phyloP scores from a whole-genome alignment of 2,329 filamentous ascomycete genomes.

The Endoconidiophora polonica region DNA sequence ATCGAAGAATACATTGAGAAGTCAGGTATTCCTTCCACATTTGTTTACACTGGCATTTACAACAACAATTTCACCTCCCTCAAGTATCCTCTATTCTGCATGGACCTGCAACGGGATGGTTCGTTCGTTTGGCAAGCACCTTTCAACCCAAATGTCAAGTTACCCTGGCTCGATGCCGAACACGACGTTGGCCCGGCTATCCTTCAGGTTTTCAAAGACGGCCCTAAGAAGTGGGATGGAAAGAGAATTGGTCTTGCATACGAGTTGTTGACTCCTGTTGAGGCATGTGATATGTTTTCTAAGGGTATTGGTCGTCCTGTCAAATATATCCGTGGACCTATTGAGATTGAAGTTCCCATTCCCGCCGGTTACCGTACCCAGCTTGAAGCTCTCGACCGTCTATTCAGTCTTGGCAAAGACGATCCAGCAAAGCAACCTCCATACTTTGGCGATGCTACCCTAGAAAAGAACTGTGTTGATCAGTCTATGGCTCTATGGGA shows the following conservation, averaged over 20 bases:
- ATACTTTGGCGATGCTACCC: conserved; percentile 41
- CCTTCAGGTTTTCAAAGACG: conserved; percentile 89
- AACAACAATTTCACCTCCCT: conserved; percentile 98
- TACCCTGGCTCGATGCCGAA: conserved; percentile 93
- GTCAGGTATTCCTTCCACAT: conserved; percentile 70
- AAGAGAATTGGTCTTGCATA: conserved; percentile 74
- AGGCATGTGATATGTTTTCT: conserved; percentile 69
- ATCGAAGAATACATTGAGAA: conserved; percentile 83
- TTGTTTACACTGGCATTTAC: conserved; percentile 93
- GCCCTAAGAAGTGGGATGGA: conserved; percentile 65
- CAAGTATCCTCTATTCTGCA: conserved; percentile 84
- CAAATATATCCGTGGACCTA: conserved; percentile 58
- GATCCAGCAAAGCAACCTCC: conserved; percentile 42
- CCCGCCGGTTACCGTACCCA: conserved; percentile 81
- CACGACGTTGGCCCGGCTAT: conserved; percentile 89
- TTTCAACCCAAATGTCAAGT: conserved; percentile 72
- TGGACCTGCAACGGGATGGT: conserved; percentile 71
- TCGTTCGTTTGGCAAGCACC: conserved; percentile 88
- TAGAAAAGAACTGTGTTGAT: conserved; percentile 50
- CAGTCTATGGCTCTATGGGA: conserved; percentile 78
- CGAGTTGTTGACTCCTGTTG: conserved; percentile 66
- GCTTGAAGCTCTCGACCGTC: conserved; percentile 49
- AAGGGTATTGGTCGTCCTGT: conserved; percentile 64
- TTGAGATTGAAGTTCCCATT: conserved; percentile 72
- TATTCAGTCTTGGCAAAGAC: conserved; percentile 35